A percentile compares a stretch with the other conserved stretches of the same genome.
phyloP scores from a whole-genome alignment of 306 rosid genomes.

The Quercus aquifolioides region DNA sequence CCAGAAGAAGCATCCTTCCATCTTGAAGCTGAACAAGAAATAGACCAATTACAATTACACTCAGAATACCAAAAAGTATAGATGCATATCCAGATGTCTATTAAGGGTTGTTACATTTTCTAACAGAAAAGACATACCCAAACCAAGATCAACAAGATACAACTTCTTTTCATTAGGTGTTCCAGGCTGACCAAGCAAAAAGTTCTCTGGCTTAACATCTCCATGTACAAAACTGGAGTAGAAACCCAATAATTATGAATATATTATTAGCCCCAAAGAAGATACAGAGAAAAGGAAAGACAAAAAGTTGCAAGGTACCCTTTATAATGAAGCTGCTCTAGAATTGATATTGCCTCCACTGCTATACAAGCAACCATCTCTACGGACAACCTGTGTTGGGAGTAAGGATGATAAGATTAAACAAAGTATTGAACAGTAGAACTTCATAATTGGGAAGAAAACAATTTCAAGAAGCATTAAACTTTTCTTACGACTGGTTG shows the following conservation, averaged over 20 bases:
- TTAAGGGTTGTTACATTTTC: not conserved
- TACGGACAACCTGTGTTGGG: conserved; percentile 62
- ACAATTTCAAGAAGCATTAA: not conserved
- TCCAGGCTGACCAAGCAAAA: conserved; percentile 92
- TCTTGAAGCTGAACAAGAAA: conserved; percentile 62
- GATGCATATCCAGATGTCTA: not conserved
- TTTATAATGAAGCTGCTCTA: conserved; percentile 87
- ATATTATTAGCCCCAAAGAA: not conserved
- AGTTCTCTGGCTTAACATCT: conserved; percentile 94
- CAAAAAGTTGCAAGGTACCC: conserved; percentile 43
- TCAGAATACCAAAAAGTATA: not conserved
- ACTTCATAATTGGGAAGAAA: not conserved
- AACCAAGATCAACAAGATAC: conserved; percentile 90
- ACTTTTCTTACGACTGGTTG: conserved; percentile 36
- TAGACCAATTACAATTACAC: not conserved
- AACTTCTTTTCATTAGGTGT: conserved; percentile 85
- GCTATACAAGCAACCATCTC: conserved; percentile 96
- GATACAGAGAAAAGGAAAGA: not conserved
- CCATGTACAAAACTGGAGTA: conserved; percentile 76
- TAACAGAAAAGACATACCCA: conserved; percentile 46
- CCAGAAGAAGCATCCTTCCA: conserved; percentile 86
- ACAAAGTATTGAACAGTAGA: not conserved
- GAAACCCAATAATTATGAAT: not conserved
- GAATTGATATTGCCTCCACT: conserved; percentile 95
- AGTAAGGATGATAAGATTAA: not conserved